These are phyloP conservation scores for Lentinus tigrinus DNA, from an alignment of 768 basidiomycete species.

Conservation along the genomic window DNA sequence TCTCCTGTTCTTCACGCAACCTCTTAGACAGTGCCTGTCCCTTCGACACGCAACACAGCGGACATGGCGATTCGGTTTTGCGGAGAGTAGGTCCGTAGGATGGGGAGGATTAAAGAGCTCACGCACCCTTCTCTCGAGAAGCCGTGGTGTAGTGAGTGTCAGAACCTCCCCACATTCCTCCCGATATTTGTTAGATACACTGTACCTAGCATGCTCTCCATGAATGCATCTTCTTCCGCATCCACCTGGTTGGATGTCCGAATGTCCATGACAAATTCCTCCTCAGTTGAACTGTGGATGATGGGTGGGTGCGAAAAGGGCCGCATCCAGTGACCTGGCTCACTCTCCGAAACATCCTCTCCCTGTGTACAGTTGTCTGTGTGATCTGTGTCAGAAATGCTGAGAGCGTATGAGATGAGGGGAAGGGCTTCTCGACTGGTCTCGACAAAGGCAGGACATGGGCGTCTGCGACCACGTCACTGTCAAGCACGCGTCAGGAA, in stretches of 20 bases:
- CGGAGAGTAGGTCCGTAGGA: constrained; percentile 47
- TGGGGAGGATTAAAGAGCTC: constrained; percentile 64
- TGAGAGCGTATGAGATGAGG: background rate
- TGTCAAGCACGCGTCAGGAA: constrained; percentile 10
- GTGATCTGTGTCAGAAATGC: no score
- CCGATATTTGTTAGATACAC: background rate
- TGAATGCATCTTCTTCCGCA: background rate
- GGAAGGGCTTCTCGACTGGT: background rate
- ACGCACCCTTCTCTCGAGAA: constrained; percentile 36
- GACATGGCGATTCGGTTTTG: constrained; percentile 70
- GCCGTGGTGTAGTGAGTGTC: constrained; percentile 52
- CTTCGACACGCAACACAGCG: constrained; percentile 36
- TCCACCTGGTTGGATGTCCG: no score
- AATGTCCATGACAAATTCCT: no score
- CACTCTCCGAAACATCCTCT: no score
- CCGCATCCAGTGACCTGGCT: no score
- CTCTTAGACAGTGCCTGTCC: constrained; percentile 76
- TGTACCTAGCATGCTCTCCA: background rate
- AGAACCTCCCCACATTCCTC: constrained; percentile 60
- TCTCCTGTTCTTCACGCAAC: constrained; percentile 43
- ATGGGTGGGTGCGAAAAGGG: no score
- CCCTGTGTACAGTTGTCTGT: no score
- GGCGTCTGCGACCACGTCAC: constrained; percentile 18
- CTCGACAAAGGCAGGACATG: constrained; percentile 3
- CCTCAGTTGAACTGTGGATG: no score